A percentile compares a stretch with the other conserved stretches of the same genome.
phyloP scores from a whole-genome alignment of 495 filamentous ascomycete species.

The Hypoxylon cercidicola region DNA sequence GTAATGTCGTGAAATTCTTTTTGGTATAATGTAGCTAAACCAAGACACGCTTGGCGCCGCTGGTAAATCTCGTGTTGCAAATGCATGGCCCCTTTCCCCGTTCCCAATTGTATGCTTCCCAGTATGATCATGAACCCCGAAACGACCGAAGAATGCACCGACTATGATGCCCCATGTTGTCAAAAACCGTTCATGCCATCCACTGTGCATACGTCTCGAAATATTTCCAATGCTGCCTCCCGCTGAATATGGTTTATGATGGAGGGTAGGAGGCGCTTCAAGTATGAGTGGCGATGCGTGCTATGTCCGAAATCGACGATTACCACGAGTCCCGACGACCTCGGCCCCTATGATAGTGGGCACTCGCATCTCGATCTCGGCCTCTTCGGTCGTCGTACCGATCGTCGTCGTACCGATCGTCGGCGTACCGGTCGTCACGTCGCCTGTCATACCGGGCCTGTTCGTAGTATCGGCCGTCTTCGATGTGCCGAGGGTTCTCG shows the following conservation, averaged over 20 bases:
- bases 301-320: background rate
- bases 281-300: background rate
- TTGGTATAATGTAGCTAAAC: constrained; percentile 1
- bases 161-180: background rate
- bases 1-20: constrained; percentile 10
- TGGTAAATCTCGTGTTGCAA: constrained; percentile 8
- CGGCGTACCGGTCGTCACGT: constrained; percentile 6
- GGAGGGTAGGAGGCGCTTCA: background rate
- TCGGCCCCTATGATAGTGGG: constrained; percentile 14
- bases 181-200: too few relatives aligned
- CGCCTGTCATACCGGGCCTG: constrained; percentile 25
- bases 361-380: constrained; percentile 3
- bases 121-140: background rate
- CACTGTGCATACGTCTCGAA: too few relatives aligned
- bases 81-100: background rate
- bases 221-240: background rate
- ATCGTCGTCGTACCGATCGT: constrained; percentile 5
- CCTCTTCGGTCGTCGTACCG: constrained; percentile 16
- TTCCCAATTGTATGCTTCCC: background rate
- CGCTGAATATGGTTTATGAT: constrained; percentile 5
- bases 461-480: constrained; percentile 35
- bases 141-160: background rate
- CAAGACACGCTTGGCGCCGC: background rate
- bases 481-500: constrained; percentile 27
- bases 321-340: constrained; percentile 42